phyloP scores from a whole-genome alignment of 2,329 filamentous ascomycete species.

The Sclerotiophoma versabilis region DNA sequence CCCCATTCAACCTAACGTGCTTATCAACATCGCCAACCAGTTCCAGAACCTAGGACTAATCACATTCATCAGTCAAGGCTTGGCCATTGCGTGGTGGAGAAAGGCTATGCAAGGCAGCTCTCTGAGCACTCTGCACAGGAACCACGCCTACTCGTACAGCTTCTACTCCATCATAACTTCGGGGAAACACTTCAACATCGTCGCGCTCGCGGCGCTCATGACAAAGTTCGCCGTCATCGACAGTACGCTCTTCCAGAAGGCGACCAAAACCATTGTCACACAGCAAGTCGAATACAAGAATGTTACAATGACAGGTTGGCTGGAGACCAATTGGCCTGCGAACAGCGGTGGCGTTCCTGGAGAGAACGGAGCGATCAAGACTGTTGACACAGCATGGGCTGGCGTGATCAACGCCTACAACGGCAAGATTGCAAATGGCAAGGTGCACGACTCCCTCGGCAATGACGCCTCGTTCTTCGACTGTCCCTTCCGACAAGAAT shows the following conservation, averaged over 20 bases:
- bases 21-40: slow-evolving; percentile 37
- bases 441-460: slow-evolving; percentile 26
- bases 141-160: slow-evolving; percentile 36
- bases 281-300: slow-evolving; percentile 30
- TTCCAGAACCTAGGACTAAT: slow-evolving; percentile 33
- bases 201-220: slow-evolving; percentile 35
- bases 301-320: slow-evolving; percentile 27
- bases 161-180: slow-evolving; percentile 32
- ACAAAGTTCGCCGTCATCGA: slow-evolving; percentile 37
- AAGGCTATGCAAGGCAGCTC: slow-evolving; percentile 32
- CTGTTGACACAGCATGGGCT: slow-evolving; percentile 27
- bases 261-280: slow-evolving; percentile 27
- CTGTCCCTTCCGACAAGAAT: slow-evolving; percentile 31
- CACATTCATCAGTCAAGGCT: slow-evolving; percentile 30
- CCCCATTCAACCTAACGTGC: slow-evolving; percentile 32
- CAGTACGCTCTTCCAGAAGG: slow-evolving; percentile 34
- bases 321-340: slow-evolving; percentile 25
- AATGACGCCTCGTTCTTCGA: slow-evolving; percentile 27
- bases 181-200: slow-evolving; percentile 31
- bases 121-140: slow-evolving; percentile 25
- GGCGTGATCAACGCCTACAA: slow-evolving; percentile 30
- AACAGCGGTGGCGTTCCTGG: slow-evolving; percentile 31
- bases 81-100: slow-evolving; percentile 38
- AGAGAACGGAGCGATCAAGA: slow-evolving; percentile 26
- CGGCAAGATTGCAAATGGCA: slow-evolving; percentile 32